A percentile compares a stretch with the other conserved stretches of the same genome.
Evolutionary conservation across 75 land plant species (phyloP).

Genomic region (Sequoiadendron giganteum): DNA sequence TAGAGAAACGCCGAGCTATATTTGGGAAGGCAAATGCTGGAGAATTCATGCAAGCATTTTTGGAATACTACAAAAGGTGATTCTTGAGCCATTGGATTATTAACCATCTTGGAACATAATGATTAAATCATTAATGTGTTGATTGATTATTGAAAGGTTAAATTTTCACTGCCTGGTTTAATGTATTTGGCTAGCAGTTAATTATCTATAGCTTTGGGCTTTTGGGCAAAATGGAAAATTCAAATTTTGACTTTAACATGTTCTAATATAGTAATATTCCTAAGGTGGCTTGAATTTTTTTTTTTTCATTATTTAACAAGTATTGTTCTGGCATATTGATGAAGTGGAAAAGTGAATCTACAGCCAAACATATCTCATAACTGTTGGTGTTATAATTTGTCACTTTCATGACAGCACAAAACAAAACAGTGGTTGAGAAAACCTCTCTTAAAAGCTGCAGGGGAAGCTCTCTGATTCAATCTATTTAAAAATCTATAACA

Average conservation of each 20-base stretch:
- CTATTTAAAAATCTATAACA: too few relatives aligned
- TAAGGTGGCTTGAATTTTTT: not conserved
- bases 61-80: conserved; percentile 70
- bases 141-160: not conserved
- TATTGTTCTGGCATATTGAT: not conserved
- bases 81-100: not conserved
- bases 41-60: conserved; percentile 38
- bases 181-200: not conserved
- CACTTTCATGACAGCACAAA: too few relatives aligned
- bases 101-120: not conserved
- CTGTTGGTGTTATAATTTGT: too few relatives aligned
- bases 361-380: not conserved
- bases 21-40: conserved; percentile 41
- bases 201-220: not conserved
- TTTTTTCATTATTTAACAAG: not conserved
- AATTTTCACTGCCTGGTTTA: not conserved
- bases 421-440: too few relatives aligned
- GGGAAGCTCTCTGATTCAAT: too few relatives aligned
- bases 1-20: conserved; percentile 42
- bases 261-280: not conserved
- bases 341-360: not conserved
- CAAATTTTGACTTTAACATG: not conserved
- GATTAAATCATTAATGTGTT: not conserved
- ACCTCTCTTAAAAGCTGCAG: too few relatives aligned
- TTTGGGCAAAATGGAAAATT: not conserved